Conservation (phyloP, 768 basidiomycete genomes). For the Xanthoconium stramineum region DNA sequence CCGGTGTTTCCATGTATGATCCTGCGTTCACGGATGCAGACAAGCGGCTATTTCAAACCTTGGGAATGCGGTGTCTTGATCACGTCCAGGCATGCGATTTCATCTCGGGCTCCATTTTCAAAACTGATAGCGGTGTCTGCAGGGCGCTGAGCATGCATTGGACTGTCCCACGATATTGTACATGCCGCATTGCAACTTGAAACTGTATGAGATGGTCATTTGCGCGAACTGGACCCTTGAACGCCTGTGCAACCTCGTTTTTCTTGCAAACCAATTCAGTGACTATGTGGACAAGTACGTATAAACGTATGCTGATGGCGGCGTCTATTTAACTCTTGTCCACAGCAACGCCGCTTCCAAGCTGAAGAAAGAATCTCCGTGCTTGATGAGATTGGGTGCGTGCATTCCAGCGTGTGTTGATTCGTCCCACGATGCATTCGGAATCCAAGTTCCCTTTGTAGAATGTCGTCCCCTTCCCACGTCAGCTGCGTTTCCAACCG, state of each 20-base stretch:
- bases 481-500: constrained; percentile 50
- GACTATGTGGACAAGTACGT: constrained; percentile 68
- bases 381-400: constrained; percentile 53
- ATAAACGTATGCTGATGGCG: background rate
- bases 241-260: constrained; percentile 45
- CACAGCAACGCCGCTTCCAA: constrained; percentile 52
- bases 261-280: constrained; percentile 63
- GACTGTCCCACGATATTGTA: constrained; percentile 57
- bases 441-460: constrained; percentile 45
- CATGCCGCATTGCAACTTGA: constrained; percentile 79
- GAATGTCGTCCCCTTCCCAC: constrained; percentile 47
- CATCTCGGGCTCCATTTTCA: constrained; percentile 3
- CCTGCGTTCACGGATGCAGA: constrained; percentile 72
- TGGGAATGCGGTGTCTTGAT: constrained; percentile 35
- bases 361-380: constrained; percentile 50
- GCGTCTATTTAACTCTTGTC: constrained; percentile 11
- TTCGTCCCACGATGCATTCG: constrained; percentile 11
- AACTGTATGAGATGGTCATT: constrained; percentile 64
- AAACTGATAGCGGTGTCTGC: constrained; percentile 9
- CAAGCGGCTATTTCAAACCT: constrained; percentile 40
- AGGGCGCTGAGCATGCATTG: constrained; percentile 35
- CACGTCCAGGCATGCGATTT: constrained; percentile 50
- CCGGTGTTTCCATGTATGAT: constrained; percentile 58
- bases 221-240: constrained; percentile 56
- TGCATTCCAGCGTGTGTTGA: background rate